Conservation (phyloP, 1,139 yeast genomes). For the Citeromyces siamensis region DNA sequence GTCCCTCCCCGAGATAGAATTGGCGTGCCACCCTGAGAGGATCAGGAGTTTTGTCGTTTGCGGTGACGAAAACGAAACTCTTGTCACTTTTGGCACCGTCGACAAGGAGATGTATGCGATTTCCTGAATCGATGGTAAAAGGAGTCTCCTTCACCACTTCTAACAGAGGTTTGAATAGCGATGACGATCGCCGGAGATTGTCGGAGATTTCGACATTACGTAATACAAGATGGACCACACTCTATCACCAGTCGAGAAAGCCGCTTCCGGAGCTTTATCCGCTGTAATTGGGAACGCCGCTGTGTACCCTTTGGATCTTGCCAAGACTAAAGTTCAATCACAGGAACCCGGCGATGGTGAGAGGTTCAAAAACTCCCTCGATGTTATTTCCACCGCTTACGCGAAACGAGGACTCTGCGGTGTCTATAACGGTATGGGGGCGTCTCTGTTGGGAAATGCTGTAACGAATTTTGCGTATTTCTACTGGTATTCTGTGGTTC, state of each 20-base stretch:
- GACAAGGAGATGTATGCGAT: slow-evolving; percentile 17
- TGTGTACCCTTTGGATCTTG: slow-evolving; percentile 64
- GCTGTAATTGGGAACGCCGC: slow-evolving; percentile 74
- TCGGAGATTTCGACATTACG: slow-evolving; percentile 1
- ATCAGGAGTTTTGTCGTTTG: slow-evolving; percentile 31
- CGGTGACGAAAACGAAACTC: slow-evolving; percentile 19
- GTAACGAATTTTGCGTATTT: slow-evolving; percentile 78
- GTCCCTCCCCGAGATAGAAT: slow-evolving; percentile 21
- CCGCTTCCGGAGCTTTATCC: slow-evolving; percentile 77
- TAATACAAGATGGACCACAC: slow-evolving; percentile 4
- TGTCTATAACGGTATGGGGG: slow-evolving; percentile 62
- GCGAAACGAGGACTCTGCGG: slow-evolving; percentile 53
- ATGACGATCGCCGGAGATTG: no score
- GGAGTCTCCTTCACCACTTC: no score
- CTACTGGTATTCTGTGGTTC: slow-evolving; percentile 74
- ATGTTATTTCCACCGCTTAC: slow-evolving; percentile 50
- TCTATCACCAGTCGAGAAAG: slow-evolving; percentile 51
- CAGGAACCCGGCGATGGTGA: slow-evolving; percentile 22
- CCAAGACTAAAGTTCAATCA: slow-evolving; percentile 65
- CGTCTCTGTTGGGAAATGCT: slow-evolving; percentile 63
- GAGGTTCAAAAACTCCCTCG: slow-evolving; percentile 46
- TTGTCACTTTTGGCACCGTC: slow-evolving; percentile 34
- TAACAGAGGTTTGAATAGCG: no score
- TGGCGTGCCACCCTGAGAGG: slow-evolving; percentile 24
- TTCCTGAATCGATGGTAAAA: no score